Percentiles rank a stretch among this genome's conserved stretches.
phyloP scores from a whole-genome alignment of 192 early-diverging fungal species.

The Entomortierella parvispora region DNA sequence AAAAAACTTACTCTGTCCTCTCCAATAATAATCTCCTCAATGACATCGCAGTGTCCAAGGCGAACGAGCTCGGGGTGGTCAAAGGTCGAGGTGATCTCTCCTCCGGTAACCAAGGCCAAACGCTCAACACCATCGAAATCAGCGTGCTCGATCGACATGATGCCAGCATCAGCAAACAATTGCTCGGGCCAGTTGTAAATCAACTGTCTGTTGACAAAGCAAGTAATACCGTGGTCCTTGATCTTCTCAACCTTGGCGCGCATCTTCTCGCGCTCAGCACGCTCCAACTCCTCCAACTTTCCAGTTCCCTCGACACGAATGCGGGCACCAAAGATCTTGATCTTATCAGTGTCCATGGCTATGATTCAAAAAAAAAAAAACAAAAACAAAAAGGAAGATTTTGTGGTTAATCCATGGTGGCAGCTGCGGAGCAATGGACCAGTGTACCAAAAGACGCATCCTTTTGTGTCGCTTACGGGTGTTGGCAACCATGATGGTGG shows the following conservation, averaged over 20 bases:
- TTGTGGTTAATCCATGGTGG: neutral
- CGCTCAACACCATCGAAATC: conserved; percentile 99
- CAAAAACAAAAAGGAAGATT: neutral
- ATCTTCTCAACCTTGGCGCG: conserved; percentile 98
- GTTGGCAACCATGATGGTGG: conserved; percentile 96
- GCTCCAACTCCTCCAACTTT: conserved; percentile 97
- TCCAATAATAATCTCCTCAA: conserved; percentile 99
- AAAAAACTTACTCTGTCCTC: conserved; percentile 78
- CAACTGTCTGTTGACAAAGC: conserved; percentile 99
- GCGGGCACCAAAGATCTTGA: conserved; percentile 99
- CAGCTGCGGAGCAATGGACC: neutral
- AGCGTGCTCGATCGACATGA: conserved; percentile 98
- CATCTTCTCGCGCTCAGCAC: conserved; percentile 99
- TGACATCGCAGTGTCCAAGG: conserved; percentile 93
- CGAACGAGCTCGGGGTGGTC: conserved; percentile 97
- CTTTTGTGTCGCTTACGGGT: conserved; percentile 73
- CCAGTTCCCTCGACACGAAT: conserved; percentile 96
- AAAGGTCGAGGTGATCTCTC: conserved; percentile 98
- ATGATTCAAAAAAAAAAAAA: conserved; percentile 8
- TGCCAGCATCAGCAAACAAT: conserved; percentile 96
- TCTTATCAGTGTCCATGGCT: conserved; percentile 99
- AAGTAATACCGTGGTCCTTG: conserved; percentile 96
- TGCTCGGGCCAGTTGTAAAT: conserved; percentile 99
- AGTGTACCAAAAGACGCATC: neutral
- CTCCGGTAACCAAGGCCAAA: conserved; percentile 96